phyloP scores from a whole-genome alignment of 768 basidiomycete genomes.

The Agrocybe praecox region DNA sequence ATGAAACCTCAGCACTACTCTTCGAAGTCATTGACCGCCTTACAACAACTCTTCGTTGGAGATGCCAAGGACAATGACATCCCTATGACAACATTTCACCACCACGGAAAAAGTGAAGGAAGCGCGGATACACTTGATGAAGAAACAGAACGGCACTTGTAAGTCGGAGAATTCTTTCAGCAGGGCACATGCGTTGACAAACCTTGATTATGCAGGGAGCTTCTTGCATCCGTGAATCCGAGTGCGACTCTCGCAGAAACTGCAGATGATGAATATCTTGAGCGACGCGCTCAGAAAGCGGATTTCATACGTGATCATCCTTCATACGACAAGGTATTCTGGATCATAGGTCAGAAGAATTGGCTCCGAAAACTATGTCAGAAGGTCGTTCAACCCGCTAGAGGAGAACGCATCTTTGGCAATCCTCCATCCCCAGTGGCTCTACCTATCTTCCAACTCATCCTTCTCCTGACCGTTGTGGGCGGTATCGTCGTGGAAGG shows the following conservation, averaged over 20 bases:
- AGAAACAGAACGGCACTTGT: conserved; percentile 78
- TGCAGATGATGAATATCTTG: conserved; percentile 61
- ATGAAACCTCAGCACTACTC: conserved; percentile 52
- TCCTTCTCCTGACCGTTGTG: conserved; percentile 75
- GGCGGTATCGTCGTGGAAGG: conserved; percentile 82
- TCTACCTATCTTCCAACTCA: conserved; percentile 72
- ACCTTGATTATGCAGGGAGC: conserved; percentile 48
- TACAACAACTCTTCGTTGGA: conserved; percentile 72
- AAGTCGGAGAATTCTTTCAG: conserved; percentile 23
- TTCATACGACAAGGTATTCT: conserved; percentile 87
- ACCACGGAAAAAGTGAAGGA: conserved; percentile 37
- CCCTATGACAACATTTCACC: conserved; percentile 59
- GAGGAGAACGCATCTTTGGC: conserved; percentile 90
- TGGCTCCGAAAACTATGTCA: conserved; percentile 76
- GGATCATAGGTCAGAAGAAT: conserved; percentile 85
- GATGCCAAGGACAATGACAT: conserved; percentile 52
- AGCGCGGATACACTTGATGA: conserved; percentile 43
- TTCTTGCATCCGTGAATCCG: conserved; percentile 66
- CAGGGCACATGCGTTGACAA: not conserved
- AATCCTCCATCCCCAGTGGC: conserved; percentile 61
- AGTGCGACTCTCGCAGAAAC: conserved; percentile 52
- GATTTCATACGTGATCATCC: conserved; percentile 92
- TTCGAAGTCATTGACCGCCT: conserved; percentile 56
- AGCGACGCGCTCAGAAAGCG: conserved; percentile 74
- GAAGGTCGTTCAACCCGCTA: conserved; percentile 77